phyloP scores from a whole-genome alignment of 495 filamentous ascomycete species.

The Penicillium cinerascens region DNA sequence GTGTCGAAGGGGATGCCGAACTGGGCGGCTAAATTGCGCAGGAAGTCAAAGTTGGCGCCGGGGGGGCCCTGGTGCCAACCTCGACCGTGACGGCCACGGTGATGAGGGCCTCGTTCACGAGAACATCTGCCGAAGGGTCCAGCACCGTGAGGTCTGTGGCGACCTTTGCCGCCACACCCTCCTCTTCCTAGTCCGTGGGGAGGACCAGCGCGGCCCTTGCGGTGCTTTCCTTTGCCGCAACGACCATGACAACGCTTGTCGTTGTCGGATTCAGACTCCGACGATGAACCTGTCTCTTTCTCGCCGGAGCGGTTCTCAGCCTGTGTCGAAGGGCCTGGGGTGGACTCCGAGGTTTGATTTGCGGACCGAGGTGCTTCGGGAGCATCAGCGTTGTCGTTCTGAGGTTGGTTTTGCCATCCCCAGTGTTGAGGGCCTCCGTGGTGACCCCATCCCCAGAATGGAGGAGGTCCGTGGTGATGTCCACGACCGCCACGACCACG shows the following conservation, averaged over 20 bases:
- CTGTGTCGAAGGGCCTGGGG: slow-evolving; percentile 7
- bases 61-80: slow-evolving; percentile 12
- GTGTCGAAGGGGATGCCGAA: slow-evolving; percentile 27
- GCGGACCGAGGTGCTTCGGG: background rate
- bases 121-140: slow-evolving; percentile 4
- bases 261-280: slow-evolving; percentile 12
- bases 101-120: slow-evolving; percentile 8
- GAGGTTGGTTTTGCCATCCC: slow-evolving; percentile 8
- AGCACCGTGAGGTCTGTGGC: slow-evolving; percentile 4
- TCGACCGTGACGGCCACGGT: slow-evolving; percentile 11
- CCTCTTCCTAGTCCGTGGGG: background rate
- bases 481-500: background rate
- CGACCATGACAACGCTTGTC: slow-evolving; percentile 2
- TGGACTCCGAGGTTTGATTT: slow-evolving; percentile 4
- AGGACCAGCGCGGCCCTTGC: slow-evolving; percentile 5
- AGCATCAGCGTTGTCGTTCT: background rate
- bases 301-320: slow-evolving; percentile 5
- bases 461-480: slow-evolving; percentile 7
- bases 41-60: slow-evolving; percentile 22
- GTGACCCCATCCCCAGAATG: slow-evolving; percentile 8
- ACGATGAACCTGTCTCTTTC: slow-evolving; percentile 2
- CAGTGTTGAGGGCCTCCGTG: slow-evolving; percentile 3
- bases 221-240: slow-evolving; percentile 12
- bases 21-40: slow-evolving; percentile 33
- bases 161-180: slow-evolving; percentile 3